phyloP scores from a whole-genome alignment of 129 eudicot species.

The Solidago caesia region DNA sequence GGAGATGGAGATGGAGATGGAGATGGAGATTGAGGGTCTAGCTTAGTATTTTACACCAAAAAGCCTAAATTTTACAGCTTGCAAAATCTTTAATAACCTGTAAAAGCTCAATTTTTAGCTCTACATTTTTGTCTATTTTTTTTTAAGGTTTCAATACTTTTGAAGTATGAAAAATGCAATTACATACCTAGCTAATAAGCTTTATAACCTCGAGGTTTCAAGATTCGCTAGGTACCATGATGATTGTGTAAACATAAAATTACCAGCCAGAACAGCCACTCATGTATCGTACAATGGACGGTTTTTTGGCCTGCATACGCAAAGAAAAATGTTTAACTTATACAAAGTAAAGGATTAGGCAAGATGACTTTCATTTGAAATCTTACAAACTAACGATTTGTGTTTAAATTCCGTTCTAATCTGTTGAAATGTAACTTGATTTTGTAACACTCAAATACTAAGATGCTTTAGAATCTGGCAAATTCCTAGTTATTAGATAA shows the following conservation, averaged over 20 bases:
- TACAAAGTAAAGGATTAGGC: too few species aligned
- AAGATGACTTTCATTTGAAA: background rate
- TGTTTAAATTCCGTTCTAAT: background rate
- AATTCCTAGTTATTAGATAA: background rate
- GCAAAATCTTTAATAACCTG: too few species aligned
- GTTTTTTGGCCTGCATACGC: slow-evolving; percentile 69
- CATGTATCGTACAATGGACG: slow-evolving; percentile 85
- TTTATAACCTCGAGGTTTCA: slow-evolving; percentile 87
- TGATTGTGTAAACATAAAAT: slow-evolving; percentile 96
- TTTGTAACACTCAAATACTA: background rate
- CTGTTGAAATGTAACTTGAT: background rate
- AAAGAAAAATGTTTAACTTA: background rate
- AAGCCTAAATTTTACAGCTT: too few species aligned
- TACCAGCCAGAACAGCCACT: slow-evolving; percentile 94
- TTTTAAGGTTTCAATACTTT: background rate
- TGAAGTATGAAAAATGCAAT: background rate
- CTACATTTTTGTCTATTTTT: background rate
- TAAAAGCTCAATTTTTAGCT: slow-evolving; percentile 31
- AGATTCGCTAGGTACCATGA: slow-evolving; percentile 97
- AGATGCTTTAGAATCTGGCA: too few species aligned
- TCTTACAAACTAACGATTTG: background rate
- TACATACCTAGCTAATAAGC: slow-evolving; percentile 84
- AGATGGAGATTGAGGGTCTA: too few species aligned
- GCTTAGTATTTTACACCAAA: too few species aligned
- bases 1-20: too few species aligned